Conservation (phyloP, 1,284 basidiomycete genomes). For the Ceratobasidium sp. region DNA sequence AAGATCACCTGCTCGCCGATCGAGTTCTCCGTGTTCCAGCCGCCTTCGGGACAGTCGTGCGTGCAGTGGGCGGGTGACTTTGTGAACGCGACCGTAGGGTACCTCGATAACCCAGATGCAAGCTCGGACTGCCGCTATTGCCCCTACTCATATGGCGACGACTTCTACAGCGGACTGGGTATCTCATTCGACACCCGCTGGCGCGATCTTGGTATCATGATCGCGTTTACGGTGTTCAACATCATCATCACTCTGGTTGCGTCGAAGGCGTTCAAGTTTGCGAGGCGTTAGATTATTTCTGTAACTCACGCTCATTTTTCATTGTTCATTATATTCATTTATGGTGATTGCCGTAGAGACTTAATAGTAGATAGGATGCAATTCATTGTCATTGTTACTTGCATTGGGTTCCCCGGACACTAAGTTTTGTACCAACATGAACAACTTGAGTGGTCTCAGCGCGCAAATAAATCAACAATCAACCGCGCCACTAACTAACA, state of each 20-base stretch:
- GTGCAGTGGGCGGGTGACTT: constrained; percentile 74
- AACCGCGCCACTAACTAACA: too few species aligned
- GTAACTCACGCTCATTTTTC: too few species aligned
- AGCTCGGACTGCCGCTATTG: constrained; percentile 61
- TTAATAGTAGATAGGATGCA: too few species aligned
- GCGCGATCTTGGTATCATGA: constrained; percentile 78
- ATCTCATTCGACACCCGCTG: constrained; percentile 74
- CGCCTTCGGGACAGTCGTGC: constrained; percentile 82
- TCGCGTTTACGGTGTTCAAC: constrained; percentile 76
- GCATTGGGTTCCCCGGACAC: too few species aligned
- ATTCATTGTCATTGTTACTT: too few species aligned
- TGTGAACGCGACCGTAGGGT: constrained; percentile 72
- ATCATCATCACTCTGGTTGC: constrained; percentile 75
- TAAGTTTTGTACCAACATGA: too few species aligned
- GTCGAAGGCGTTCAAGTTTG: constrained; percentile 77
- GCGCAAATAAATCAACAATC: too few species aligned
- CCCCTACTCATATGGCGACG: constrained; percentile 63
- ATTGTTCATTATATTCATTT: too few species aligned
- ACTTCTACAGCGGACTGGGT: constrained; percentile 76
- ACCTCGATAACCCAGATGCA: constrained; percentile 77
- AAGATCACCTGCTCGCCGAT: constrained; percentile 70
- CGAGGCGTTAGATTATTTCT: constrained; percentile 69
- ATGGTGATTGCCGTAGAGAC: too few species aligned
- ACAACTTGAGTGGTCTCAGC: too few species aligned
- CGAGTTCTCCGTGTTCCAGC: constrained; percentile 75